A percentile compares a stretch with the other conserved stretches of the same genome.
Conservation (phyloP, 2,329 filamentous ascomycete species). For the Elsinoe ampelina region DNA sequence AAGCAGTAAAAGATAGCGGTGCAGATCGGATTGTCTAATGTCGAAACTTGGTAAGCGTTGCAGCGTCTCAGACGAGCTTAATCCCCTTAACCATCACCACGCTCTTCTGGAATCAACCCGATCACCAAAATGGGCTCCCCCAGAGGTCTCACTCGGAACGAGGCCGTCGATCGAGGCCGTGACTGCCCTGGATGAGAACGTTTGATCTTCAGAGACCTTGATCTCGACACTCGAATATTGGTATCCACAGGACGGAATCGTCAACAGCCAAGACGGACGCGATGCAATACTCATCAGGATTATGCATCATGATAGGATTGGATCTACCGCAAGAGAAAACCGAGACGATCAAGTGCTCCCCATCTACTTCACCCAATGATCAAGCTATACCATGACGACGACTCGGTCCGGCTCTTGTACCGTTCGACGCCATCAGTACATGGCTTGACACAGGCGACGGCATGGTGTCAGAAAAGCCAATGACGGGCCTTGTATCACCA, state of each 20-base stretch:
- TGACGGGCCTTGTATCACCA: background rate
- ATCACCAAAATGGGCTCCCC: background rate
- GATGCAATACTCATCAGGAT: background rate
- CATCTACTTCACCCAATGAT: no score
- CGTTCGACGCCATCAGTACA: background rate
- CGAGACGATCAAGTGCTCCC: no score
- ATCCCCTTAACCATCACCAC: background rate
- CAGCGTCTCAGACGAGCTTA: conserved; percentile 9
- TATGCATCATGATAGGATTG: background rate
- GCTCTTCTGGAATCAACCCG: conserved; percentile 1
- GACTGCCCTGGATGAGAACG: background rate
- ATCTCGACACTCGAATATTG: conserved; percentile 8
- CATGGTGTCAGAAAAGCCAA: background rate
- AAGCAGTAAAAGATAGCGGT: conserved; percentile 4
- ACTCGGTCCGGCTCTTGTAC: background rate
- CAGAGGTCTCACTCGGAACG: conserved; percentile 5
- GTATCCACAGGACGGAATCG: background rate
- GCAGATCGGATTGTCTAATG: conserved; percentile 10
- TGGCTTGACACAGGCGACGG: conserved; percentile 1
- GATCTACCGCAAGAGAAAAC: background rate
- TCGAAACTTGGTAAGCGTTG: conserved; percentile 11
- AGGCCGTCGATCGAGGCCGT: background rate
- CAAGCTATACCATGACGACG: background rate
- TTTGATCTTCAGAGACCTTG: conserved; percentile 10
- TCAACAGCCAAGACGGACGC: conserved; percentile 2